Conservation (phyloP, 139 green algal species). For the Coelastrella sp. region DNA sequence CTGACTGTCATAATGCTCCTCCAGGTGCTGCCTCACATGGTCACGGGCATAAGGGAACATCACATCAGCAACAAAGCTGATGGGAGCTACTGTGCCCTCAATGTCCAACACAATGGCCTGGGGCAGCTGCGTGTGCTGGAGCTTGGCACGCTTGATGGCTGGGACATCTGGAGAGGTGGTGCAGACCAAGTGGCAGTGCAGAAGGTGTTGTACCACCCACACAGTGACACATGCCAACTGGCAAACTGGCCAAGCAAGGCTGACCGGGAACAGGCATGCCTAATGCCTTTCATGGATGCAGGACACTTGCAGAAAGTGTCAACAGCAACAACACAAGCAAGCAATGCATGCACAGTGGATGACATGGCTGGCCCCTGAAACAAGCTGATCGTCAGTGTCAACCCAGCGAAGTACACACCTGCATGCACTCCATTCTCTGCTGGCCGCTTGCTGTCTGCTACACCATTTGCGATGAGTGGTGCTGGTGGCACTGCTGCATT, state of each 20-base stretch:
- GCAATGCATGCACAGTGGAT: background rate
- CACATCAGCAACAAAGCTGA: constrained; percentile 89
- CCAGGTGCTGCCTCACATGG: constrained; percentile 74
- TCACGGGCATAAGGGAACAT: constrained; percentile 91
- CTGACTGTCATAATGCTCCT: constrained; percentile 65
- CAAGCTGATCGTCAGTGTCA: no score
- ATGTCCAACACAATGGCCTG: constrained; percentile 93
- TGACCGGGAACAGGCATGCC: no score
- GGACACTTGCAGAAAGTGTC: no score
- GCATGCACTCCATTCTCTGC: constrained; percentile 17
- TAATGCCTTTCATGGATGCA: no score
- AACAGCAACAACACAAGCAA: no score
- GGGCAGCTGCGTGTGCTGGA: constrained; percentile 49
- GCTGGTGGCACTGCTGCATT: constrained; percentile 66
- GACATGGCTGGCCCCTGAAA: background rate
- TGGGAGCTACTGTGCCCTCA: constrained; percentile 94
- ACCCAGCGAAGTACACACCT: background rate
- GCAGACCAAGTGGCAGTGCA: background rate
- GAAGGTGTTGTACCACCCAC: background rate
- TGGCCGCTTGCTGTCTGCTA: background rate
- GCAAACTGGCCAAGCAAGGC: no score
- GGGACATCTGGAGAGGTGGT: background rate
- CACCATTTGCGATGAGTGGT: constrained; percentile 15
- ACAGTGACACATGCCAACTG: no score
- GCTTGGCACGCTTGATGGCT: constrained; percentile 40